Conservation (phyloP, 495 filamentous ascomycete species). For the Xylaria curta region DNA sequence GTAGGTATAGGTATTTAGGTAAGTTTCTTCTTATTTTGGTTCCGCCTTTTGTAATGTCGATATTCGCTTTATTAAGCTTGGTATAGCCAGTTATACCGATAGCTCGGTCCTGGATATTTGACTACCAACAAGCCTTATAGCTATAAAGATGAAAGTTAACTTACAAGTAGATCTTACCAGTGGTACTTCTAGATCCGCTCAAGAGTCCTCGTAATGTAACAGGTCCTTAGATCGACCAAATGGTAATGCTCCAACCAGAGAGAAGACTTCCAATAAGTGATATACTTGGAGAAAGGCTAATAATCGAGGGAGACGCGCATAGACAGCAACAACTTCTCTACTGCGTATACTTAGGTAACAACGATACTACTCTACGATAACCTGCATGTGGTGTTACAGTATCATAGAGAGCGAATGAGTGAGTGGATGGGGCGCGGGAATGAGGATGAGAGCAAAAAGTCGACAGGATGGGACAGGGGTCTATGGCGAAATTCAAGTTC, state of each 20-base stretch:
- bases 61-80: too few relatives aligned
- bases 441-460: not conserved
- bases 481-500: slow-evolving; percentile 1
- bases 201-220: not conserved
- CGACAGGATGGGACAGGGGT: not conserved
- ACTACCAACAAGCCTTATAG: too few relatives aligned
- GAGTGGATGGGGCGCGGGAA: not conserved
- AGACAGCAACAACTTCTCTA: not conserved
- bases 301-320: not conserved
- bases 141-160: too few relatives aligned
- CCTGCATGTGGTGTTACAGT: not conserved
- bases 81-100: too few relatives aligned
- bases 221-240: not conserved
- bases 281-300: too few relatives aligned
- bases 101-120: too few relatives aligned
- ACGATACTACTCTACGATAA: not conserved
- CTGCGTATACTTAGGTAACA: not conserved
- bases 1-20: too few relatives aligned
- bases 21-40: too few relatives aligned
- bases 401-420: not conserved
- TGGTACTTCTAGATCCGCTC: not conserved
- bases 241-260: not conserved
- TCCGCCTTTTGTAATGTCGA: too few relatives aligned
- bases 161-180: too few relatives aligned
- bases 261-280: not conserved